Percentiles rank a stretch among this genome's conserved stretches.
phyloP scores from a whole-genome alignment of 495 filamentous ascomycete genomes.

The Aspergillus indologenus region DNA sequence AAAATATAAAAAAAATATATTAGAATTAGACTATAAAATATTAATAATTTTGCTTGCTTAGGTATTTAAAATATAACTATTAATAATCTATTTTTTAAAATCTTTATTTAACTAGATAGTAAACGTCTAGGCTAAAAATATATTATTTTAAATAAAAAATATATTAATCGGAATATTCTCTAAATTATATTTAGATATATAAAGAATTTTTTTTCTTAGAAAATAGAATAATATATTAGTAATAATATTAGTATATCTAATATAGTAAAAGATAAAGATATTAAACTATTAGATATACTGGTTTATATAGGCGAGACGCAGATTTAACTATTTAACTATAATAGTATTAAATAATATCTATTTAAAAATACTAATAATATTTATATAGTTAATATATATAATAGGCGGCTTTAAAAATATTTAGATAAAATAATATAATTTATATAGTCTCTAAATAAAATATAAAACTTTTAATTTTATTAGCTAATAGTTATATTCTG shows the following conservation, averaged over 20 bases:
- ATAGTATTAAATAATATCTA: neutral
- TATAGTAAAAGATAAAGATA: neutral
- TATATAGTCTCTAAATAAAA: neutral
- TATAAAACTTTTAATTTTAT: neutral
- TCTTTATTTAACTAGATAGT: neutral
- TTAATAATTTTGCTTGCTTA: neutral
- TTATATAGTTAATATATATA: neutral
- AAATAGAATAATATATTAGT: neutral
- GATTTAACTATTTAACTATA: neutral
- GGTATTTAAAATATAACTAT: no score
- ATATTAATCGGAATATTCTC: neutral
- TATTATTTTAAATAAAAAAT: no score
- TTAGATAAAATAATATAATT: neutral
- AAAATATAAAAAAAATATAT: neutral
- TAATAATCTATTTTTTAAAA: neutral
- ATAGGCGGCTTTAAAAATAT: neutral
- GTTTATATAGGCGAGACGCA: neutral
- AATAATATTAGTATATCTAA: neutral
- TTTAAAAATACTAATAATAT: neutral
- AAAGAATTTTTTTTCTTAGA: neutral
- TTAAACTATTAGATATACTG: neutral
- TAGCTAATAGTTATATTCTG: neutral
- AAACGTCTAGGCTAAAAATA: neutral
- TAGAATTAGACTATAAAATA: conserved; percentile 2
- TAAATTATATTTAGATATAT: neutral